Evolutionary conservation across 2,329 filamentous ascomycete genomes (phyloP).

Genomic region (Xylariaceae sp.): DNA sequence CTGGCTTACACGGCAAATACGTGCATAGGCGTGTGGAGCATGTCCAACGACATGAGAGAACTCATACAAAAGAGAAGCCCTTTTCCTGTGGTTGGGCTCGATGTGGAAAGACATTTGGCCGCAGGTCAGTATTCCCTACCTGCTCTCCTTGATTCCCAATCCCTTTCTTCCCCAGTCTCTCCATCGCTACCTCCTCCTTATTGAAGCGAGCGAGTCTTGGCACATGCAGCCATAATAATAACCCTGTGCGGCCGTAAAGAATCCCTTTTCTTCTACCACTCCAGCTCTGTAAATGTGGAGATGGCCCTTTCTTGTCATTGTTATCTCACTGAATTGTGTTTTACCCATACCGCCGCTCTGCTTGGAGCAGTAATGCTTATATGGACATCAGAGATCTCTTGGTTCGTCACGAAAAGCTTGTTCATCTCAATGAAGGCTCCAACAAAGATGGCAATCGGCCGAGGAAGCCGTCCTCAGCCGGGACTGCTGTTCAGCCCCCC

Average conservation of each 20-base stretch:
- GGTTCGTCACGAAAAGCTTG: conserved; percentile 61
- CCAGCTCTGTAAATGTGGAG: conserved; percentile 12
- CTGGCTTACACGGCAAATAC: conserved; percentile 39
- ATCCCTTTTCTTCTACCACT: conserved; percentile 14
- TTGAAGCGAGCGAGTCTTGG: conserved; percentile 11
- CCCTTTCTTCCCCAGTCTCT: conserved; percentile 6
- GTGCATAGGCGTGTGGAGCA: conserved; percentile 57
- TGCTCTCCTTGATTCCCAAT: conserved; percentile 20
- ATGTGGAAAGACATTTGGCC: conserved; percentile 60
- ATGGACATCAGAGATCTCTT: conserved; percentile 63
- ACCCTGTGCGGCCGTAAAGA: conserved; percentile 17
- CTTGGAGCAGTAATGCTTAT: conserved; percentile 43
- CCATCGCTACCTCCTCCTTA: conserved; percentile 20
- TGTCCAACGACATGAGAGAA: conserved; percentile 60
- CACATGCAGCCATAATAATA: conserved; percentile 8
- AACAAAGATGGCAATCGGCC: conserved; percentile 50
- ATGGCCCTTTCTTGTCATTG: conserved; percentile 11
- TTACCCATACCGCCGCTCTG: conserved; percentile 14
- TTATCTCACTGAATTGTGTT: conserved; percentile 17
- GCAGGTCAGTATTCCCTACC: conserved; percentile 47
- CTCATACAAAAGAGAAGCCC: conserved; percentile 63
- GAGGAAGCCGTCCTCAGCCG: conserved; percentile 49
- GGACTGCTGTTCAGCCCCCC: conserved; percentile 38
- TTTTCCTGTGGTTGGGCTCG: conserved; percentile 57
- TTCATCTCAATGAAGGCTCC: conserved; percentile 56